Conservation (phyloP, 345 rosid species). For the Acer saccharum region DNA sequence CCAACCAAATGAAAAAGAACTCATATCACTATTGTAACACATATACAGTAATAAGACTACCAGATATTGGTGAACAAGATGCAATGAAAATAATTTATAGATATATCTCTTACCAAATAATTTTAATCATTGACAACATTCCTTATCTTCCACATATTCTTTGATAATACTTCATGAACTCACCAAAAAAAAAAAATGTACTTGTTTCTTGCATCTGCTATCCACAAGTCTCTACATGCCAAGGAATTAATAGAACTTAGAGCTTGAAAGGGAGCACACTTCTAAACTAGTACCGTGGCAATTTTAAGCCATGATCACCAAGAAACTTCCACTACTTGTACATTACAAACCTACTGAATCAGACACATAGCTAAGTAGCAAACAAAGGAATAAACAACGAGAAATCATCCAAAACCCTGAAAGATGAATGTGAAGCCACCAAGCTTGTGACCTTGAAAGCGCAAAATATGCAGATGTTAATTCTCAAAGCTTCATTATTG, state of each 20-base stretch:
- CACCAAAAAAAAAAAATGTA: too few relatives aligned
- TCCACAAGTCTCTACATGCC: too few relatives aligned
- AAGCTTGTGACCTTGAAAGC: background rate
- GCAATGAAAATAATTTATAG: background rate
- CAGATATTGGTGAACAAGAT: background rate
- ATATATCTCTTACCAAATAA: background rate
- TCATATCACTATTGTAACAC: background rate
- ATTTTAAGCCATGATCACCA: too few relatives aligned
- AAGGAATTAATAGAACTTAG: too few relatives aligned
- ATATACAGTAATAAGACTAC: background rate
- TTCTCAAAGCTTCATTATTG: background rate
- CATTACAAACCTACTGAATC: slow-evolving; percentile 3
- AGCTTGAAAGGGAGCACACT: too few relatives aligned
- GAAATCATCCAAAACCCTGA: background rate
- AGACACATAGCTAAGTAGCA: background rate
- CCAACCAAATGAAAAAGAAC: background rate
- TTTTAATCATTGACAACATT: background rate
- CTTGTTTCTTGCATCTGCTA: too few relatives aligned
- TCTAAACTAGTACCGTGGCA: too few relatives aligned
- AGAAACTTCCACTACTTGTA: too few relatives aligned
- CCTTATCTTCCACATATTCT: background rate
- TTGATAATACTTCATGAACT: background rate
- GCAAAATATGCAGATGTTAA: background rate
- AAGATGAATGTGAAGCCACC: background rate
- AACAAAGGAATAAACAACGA: background rate